Conservation (phyloP, 2,329 filamentous ascomycete species). For the Aspergillus unguis region DNA sequence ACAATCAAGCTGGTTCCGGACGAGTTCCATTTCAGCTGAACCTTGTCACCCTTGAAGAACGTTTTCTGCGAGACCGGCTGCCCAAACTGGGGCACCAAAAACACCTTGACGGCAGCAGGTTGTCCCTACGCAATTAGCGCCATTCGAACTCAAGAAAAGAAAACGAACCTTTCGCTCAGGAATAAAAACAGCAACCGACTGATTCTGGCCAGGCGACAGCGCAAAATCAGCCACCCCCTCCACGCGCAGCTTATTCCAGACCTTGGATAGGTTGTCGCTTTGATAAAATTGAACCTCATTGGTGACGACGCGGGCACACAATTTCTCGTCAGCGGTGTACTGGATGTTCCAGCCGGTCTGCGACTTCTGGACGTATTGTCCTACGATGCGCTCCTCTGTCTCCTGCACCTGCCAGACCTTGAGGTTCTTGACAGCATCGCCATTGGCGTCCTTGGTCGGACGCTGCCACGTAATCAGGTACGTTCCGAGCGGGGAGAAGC, state of each 20-base stretch:
- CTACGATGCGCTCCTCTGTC: slow-evolving; percentile 69
- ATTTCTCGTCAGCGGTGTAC: slow-evolving; percentile 89
- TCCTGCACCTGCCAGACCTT: slow-evolving; percentile 92
- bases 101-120: slow-evolving; percentile 91
- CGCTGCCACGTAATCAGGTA: slow-evolving; percentile 98
- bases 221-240: slow-evolving; percentile 90
- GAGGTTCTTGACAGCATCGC: slow-evolving; percentile 91
- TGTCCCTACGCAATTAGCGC: slow-evolving; percentile 62
- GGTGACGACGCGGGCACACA: slow-evolving; percentile 87
- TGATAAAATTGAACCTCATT: slow-evolving; percentile 98
- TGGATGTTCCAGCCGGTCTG: slow-evolving; percentile 97
- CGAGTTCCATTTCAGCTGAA: slow-evolving; percentile 97
- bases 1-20: slow-evolving; percentile 88
- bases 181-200: slow-evolving; percentile 90
- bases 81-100: slow-evolving; percentile 83
- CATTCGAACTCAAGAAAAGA: not conserved
- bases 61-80: slow-evolving; percentile 90
- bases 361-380: slow-evolving; percentile 90
- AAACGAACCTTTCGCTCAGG: slow-evolving; percentile 82
- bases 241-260: slow-evolving; percentile 92
- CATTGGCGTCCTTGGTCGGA: slow-evolving; percentile 84
- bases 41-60: slow-evolving; percentile 99
- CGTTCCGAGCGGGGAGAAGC: slow-evolving; percentile 87
- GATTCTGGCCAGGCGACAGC: slow-evolving; percentile 81
- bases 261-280: slow-evolving; percentile 75